phyloP scores from a whole-genome alignment of 345 rosid genomes.

The Draba incana region DNA sequence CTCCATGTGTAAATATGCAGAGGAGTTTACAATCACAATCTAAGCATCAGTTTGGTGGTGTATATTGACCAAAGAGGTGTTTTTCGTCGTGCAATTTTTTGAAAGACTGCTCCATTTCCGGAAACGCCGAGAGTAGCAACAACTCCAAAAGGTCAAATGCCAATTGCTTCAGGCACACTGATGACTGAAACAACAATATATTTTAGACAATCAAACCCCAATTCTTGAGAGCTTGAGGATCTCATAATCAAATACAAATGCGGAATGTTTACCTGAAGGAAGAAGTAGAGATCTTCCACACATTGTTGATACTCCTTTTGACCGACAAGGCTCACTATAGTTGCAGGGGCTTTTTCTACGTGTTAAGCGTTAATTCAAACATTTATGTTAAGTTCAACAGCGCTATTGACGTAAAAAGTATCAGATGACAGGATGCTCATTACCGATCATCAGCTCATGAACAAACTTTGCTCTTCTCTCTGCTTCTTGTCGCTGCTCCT shows the following conservation, averaged over 20 bases:
- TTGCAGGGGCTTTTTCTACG: constrained; percentile 87
- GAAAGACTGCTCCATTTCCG: constrained; percentile 68
- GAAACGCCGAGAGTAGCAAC: constrained; percentile 71
- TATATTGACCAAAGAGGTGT: constrained; percentile 70
- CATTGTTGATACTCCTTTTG: constrained; percentile 92
- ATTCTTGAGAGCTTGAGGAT: not conserved
- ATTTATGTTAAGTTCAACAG: not conserved
- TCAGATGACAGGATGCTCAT: constrained; percentile 7
- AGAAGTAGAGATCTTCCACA: constrained; percentile 88
- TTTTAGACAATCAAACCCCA: constrained; percentile 12
- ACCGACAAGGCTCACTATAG: constrained; percentile 83
- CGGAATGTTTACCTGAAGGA: constrained; percentile 71
- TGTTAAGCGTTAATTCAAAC: not conserved
- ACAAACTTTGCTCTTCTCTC: constrained; percentile 88
- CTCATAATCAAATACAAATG: constrained; percentile 1
- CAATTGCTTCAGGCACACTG: constrained; percentile 76
- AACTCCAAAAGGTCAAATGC: constrained; percentile 80
- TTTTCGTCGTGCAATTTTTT: constrained; percentile 74
- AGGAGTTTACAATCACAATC: constrained; percentile 10
- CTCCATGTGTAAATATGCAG: constrained; percentile 11
- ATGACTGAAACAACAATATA: constrained; percentile 57
- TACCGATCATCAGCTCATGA: constrained; percentile 92
- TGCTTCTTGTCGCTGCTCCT: constrained; percentile 70
- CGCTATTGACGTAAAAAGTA: constrained; percentile 1
- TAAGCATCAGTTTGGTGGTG: constrained; percentile 41